Evolutionary conservation across 23 red algal species (phyloP).

Genomic region (Porphyridium purpureum): DNA sequence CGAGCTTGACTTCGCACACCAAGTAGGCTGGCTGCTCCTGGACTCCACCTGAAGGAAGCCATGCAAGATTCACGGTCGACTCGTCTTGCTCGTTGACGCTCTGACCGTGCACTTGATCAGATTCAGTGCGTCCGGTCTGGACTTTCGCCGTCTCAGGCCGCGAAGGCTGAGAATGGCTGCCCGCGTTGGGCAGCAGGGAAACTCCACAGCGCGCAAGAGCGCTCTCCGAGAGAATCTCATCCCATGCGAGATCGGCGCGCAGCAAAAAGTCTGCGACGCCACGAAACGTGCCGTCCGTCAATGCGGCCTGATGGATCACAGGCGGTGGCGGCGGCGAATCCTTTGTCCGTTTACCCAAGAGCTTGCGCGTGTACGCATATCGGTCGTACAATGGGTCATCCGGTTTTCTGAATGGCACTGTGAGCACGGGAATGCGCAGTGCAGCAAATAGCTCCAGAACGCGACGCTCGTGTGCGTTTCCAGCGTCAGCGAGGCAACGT

Average conservation of each 20-base stretch:
- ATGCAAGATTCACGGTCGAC: too few relatives aligned
- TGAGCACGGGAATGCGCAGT: slow-evolving; percentile 8
- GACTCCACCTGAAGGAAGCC: too few relatives aligned
- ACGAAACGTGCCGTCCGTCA: slow-evolving; percentile 23
- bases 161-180: too few relatives aligned
- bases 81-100: slow-evolving; percentile 11
- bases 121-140: too few relatives aligned
- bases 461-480: slow-evolving; percentile 20
- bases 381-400: background rate
- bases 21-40: slow-evolving; percentile 12
- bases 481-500: slow-evolving; percentile 13
- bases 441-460: slow-evolving; percentile 4
- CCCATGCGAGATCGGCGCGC: background rate
- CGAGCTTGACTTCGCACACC: slow-evolving; percentile 43
- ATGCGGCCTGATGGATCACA: slow-evolving; percentile 31
- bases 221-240: too few relatives aligned
- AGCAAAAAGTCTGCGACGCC: slow-evolving; percentile 50
- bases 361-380: slow-evolving; percentile 6
- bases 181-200: too few relatives aligned
- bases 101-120: too few relatives aligned
- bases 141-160: too few relatives aligned
- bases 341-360: slow-evolving; percentile 8
- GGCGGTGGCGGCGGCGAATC: too few relatives aligned
- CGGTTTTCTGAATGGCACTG: too few relatives aligned
- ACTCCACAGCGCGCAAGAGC: too few relatives aligned